phyloP scores from a whole-genome alignment of 345 rosid genomes.

The Hirschfeldia incana region DNA sequence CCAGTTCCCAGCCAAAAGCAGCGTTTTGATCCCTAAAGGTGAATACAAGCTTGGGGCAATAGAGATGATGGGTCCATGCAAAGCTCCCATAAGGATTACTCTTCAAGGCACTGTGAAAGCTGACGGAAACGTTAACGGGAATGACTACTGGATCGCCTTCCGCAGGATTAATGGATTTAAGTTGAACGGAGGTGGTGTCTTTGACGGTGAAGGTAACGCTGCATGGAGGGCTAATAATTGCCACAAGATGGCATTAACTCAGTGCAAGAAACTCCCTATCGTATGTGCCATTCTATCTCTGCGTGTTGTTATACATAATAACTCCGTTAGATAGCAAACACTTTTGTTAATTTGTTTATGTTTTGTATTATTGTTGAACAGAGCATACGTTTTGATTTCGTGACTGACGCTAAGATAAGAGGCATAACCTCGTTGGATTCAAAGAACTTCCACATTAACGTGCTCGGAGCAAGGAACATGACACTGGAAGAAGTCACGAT shows the following conservation, averaged over 20 bases:
- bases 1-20: slow-evolving; percentile 12
- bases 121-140: slow-evolving; percentile 6
- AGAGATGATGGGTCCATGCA: slow-evolving; percentile 36
- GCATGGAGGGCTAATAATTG: slow-evolving; percentile 53
- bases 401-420: slow-evolving; percentile 40
- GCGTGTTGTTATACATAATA: background rate
- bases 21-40: slow-evolving; percentile 34
- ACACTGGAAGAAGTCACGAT: slow-evolving; percentile 40
- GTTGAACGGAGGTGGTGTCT: slow-evolving; percentile 56
- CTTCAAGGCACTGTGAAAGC: slow-evolving; percentile 32
- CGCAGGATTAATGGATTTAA: slow-evolving; percentile 45
- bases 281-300: background rate
- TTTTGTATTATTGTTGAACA: slow-evolving; percentile 26
- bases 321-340: background rate
- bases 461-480: slow-evolving; percentile 51
- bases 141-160: slow-evolving; percentile 52
- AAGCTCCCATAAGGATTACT: slow-evolving; percentile 23
- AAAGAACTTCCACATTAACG: slow-evolving; percentile 57
- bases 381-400: slow-evolving; percentile 50
- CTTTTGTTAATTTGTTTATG: background rate
- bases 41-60: slow-evolving; percentile 30
- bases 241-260: slow-evolving; percentile 12
- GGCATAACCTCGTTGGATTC: slow-evolving; percentile 48
- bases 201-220: slow-evolving; percentile 65
- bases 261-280: slow-evolving; percentile 41